Conservation (phyloP, 2,329 filamentous ascomycete genomes). For the Verruconis gallopava region DNA sequence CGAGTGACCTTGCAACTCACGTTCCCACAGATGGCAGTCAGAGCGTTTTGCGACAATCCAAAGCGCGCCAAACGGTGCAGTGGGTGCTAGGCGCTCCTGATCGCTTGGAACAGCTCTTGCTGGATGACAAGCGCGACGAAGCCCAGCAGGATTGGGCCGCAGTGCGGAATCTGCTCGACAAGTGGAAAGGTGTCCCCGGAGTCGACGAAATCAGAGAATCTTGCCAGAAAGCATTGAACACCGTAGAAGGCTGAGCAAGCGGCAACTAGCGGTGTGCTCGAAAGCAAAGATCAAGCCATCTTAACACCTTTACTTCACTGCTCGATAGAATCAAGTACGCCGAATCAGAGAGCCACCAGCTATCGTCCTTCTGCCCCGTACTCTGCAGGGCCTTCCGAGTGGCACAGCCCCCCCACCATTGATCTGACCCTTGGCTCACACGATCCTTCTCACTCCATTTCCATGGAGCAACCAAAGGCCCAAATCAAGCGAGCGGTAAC, state of each 20-base stretch:
- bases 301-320: no score
- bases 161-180: slow-evolving; percentile 26
- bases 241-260: slow-evolving; percentile 7
- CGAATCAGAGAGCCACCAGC: no score
- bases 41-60: slow-evolving; percentile 23
- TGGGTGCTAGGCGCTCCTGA: slow-evolving; percentile 51
- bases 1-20: slow-evolving; percentile 23
- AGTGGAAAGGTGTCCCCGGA: slow-evolving; percentile 32
- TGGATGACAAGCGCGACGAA: slow-evolving; percentile 46
- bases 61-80: slow-evolving; percentile 43
- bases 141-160: slow-evolving; percentile 41
- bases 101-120: slow-evolving; percentile 44
- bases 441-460: no score
- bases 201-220: slow-evolving; percentile 26
- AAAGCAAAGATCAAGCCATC: no score
- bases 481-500: no score
- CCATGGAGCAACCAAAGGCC: no score
- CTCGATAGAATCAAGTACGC: no score
- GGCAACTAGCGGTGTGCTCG: no score
- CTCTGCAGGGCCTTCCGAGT: no score
- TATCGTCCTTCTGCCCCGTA: no score
- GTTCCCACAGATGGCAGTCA: slow-evolving; percentile 15
- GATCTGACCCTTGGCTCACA: no score
- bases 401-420: no score
- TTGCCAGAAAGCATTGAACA: slow-evolving; percentile 22